A percentile compares a stretch with the other conserved stretches of the same genome.
Conservation (phyloP, 1,284 basidiomycete species). For the Moniliophthora roreri region DNA sequence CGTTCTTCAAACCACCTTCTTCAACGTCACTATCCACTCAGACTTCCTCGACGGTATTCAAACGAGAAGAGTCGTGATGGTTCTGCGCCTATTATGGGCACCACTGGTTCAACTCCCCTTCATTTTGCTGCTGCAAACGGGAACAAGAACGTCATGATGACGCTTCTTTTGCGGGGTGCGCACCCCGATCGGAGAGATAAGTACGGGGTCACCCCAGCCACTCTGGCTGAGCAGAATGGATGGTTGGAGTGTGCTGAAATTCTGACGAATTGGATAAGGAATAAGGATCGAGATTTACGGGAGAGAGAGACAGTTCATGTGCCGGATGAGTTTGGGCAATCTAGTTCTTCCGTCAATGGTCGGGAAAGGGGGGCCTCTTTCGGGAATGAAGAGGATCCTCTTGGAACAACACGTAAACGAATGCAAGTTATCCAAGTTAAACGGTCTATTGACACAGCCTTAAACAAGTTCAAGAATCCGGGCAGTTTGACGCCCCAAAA, state of each 20-base stretch:
- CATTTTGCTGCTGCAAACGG: slow-evolving; percentile 95
- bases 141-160: slow-evolving; percentile 71
- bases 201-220: slow-evolving; percentile 80
- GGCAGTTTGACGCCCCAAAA: background rate
- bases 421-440: slow-evolving; percentile 60
- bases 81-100: slow-evolving; percentile 71
- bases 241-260: slow-evolving; percentile 65
- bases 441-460: slow-evolving; percentile 61
- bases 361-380: slow-evolving; percentile 14
- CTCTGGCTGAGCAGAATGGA: slow-evolving; percentile 67
- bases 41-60: slow-evolving; percentile 80
- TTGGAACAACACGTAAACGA: slow-evolving; percentile 36
- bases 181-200: slow-evolving; percentile 80
- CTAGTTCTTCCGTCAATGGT: background rate
- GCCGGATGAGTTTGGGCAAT: slow-evolving; percentile 14
- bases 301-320: slow-evolving; percentile 33
- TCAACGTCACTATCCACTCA: slow-evolving; percentile 24
- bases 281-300: slow-evolving; percentile 59
- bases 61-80: slow-evolving; percentile 65
- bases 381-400: slow-evolving; percentile 24
- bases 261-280: slow-evolving; percentile 52
- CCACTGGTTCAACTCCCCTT: slow-evolving; percentile 86
- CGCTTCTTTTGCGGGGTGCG: slow-evolving; percentile 81
- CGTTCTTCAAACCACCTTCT: slow-evolving; percentile 10
- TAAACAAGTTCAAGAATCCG: slow-evolving; percentile 51